A percentile compares a stretch with the other conserved stretches of the same genome.
phyloP scores from a whole-genome alignment of 306 rosid species.

The Dalbergia cultrata region DNA sequence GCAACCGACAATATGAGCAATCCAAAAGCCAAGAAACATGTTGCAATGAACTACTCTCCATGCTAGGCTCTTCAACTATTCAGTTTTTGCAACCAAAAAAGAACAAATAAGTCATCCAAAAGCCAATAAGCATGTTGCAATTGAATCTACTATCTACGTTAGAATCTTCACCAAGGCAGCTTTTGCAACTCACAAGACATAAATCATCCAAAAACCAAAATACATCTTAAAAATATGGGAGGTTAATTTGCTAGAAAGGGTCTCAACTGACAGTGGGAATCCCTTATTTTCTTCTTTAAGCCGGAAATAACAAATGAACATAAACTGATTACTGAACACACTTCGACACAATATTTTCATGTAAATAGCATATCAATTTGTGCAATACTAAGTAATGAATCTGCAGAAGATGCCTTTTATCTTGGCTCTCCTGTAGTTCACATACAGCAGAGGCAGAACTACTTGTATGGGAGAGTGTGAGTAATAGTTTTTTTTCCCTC shows the following conservation, averaged over 20 bases:
- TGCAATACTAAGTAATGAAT: neutral
- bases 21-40: neutral
- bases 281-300: neutral
- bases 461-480: neutral
- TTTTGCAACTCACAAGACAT: neutral
- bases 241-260: neutral
- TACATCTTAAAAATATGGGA: neutral
- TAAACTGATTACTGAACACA: conserved; percentile 8
- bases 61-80: neutral
- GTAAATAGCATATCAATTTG: neutral
- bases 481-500: too few relatives aligned
- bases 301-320: neutral
- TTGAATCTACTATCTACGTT: neutral
- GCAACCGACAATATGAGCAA: neutral
- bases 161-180: neutral
- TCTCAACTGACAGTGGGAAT: neutral
- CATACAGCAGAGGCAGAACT: neutral
- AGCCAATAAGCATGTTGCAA: neutral
- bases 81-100: conserved; percentile 10
- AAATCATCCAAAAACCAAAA: neutral
- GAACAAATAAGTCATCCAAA: neutral
- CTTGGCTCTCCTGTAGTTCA: too few relatives aligned
- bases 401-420: neutral
- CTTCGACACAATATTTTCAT: neutral
- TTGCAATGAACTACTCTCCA: conserved; percentile 3